phyloP scores from a whole-genome alignment of 2,329 filamentous ascomycete species.

The Teratosphaeria epicoccoides region DNA sequence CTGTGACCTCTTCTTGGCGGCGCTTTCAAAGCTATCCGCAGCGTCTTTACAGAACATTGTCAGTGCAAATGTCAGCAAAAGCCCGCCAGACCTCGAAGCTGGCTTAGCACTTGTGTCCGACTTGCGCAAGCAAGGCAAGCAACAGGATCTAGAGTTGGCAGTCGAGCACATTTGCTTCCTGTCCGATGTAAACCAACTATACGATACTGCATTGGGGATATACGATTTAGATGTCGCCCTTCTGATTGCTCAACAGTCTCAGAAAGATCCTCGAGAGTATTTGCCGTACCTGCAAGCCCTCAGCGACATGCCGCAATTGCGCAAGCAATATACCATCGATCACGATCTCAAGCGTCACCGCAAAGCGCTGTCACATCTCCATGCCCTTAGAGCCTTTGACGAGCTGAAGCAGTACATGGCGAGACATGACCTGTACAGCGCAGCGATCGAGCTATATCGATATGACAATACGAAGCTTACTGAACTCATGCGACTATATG shows the following conservation, averaged over 20 bases:
- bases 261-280: slow-evolving; percentile 91
- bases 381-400: slow-evolving; percentile 61
- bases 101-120: slow-evolving; percentile 70
- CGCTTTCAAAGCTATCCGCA: slow-evolving; percentile 51
- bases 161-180: slow-evolving; percentile 97
- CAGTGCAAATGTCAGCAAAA: slow-evolving; percentile 89
- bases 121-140: slow-evolving; percentile 50
- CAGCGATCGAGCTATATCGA: slow-evolving; percentile 70
- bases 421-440: slow-evolving; percentile 68
- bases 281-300: slow-evolving; percentile 86
- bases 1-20: slow-evolving; percentile 70
- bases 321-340: slow-evolving; percentile 76
- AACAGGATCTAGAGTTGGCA: slow-evolving; percentile 70
- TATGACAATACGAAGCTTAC: slow-evolving; percentile 61
- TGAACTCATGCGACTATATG: slow-evolving; percentile 67
- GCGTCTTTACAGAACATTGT: slow-evolving; percentile 80
- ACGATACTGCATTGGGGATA: slow-evolving; percentile 78
- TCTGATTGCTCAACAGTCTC: slow-evolving; percentile 86
- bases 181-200: slow-evolving; percentile 82
- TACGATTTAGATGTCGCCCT: slow-evolving; percentile 87
- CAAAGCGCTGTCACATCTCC: slow-evolving; percentile 70
- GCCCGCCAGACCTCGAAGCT: slow-evolving; percentile 77
- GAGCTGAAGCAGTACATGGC: slow-evolving; percentile 68
- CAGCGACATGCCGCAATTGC: slow-evolving; percentile 59
- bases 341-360: slow-evolving; percentile 66